Evolutionary conservation across 2,329 filamentous ascomycete genomes (phyloP).

Genomic region (Xylariaceae sp.): DNA sequence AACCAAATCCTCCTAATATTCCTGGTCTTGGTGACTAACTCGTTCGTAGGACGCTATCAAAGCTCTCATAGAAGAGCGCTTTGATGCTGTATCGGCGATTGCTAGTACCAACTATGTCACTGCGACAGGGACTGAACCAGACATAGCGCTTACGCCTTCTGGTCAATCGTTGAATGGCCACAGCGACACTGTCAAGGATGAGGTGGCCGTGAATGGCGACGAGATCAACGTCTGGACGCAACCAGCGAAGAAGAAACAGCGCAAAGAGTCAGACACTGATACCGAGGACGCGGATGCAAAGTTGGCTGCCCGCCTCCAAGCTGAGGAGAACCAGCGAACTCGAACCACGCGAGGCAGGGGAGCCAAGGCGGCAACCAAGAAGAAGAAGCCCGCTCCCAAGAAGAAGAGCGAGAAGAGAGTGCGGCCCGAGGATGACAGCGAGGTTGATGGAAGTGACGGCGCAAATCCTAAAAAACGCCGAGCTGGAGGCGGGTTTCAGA

Average conservation of each 20-base stretch:
- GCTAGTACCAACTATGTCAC: constrained; percentile 30
- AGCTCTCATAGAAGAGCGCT: constrained; percentile 65
- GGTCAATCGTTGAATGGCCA: constrained; percentile 27
- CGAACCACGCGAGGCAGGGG: constrained; percentile 73
- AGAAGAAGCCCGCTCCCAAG: constrained; percentile 56
- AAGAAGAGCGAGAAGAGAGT: constrained; percentile 76
- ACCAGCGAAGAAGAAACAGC: constrained; percentile 60
- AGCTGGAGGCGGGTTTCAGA: constrained; percentile 89
- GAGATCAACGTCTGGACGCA: constrained; percentile 47
- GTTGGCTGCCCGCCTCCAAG: constrained; percentile 82
- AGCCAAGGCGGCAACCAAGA: constrained; percentile 47
- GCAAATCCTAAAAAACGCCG: constrained; percentile 63
- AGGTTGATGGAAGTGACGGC: constrained; percentile 58
- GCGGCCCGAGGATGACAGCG: constrained; percentile 73
- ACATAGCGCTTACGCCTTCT: constrained; percentile 22
- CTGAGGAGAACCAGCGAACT: constrained; percentile 76
- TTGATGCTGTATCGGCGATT: constrained; percentile 60
- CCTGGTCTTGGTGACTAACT: constrained; percentile 1
- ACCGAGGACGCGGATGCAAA: constrained; percentile 75
- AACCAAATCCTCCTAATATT: not conserved
- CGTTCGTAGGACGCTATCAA: constrained; percentile 59
- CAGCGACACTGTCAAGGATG: constrained; percentile 29
- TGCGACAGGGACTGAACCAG: constrained; percentile 18
- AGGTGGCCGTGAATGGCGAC: constrained; percentile 32
- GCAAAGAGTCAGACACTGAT: constrained; percentile 52